phyloP scores from a whole-genome alignment of 2,329 filamentous ascomycete species.

The Alternaria viburni region DNA sequence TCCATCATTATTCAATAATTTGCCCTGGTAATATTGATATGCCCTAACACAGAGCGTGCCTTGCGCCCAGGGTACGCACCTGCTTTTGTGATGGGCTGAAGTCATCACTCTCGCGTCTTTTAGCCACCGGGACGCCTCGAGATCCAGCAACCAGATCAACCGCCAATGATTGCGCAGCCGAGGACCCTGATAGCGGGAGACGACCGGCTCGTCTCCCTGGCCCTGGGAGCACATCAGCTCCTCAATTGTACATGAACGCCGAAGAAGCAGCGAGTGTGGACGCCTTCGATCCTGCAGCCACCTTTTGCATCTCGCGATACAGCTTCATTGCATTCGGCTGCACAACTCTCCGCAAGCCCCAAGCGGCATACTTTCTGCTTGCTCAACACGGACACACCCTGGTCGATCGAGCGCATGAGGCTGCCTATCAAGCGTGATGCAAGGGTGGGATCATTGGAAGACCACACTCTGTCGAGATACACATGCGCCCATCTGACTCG shows the following conservation, averaged over 20 bases:
- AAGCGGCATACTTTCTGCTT: background rate
- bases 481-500: background rate
- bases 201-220: conserved; percentile 27
- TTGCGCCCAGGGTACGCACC: conserved; percentile 5
- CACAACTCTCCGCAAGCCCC: background rate
- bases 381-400: background rate
- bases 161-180: conserved; percentile 15
- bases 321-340: background rate
- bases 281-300: conserved; percentile 1
- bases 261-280: conserved; percentile 5
- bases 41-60: background rate
- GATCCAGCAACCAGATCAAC: conserved; percentile 7
- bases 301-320: background rate
- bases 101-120: conserved; percentile 6
- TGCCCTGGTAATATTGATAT: background rate
- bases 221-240: conserved; percentile 18
- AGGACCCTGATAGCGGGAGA: conserved; percentile 23
- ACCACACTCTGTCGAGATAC: background rate
- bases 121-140: conserved; percentile 6
- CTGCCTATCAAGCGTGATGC: background rate
- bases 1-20: conserved; percentile 6
- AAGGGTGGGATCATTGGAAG: background rate
- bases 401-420: background rate
- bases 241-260: conserved; percentile 5
- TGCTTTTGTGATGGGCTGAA: conserved; percentile 13